Conservation (phyloP, 305 asterid species). For the Fraxinus sp. region DNA sequence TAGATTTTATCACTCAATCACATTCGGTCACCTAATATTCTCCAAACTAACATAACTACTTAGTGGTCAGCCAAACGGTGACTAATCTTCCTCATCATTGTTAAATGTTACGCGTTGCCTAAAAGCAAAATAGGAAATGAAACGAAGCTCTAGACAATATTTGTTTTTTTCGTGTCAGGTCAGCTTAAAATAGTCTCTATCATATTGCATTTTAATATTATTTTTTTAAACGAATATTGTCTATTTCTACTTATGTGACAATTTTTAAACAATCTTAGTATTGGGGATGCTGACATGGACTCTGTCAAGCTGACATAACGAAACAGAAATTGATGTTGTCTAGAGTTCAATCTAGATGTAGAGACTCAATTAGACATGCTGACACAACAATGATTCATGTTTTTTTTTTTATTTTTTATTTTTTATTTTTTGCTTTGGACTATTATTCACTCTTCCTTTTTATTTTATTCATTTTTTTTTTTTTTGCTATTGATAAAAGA, state of each 20-base stretch:
- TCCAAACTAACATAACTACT: too few relatives aligned
- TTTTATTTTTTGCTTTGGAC: background rate
- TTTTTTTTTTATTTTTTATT: too few relatives aligned
- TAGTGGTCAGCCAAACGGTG: too few relatives aligned
- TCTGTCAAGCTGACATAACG: background rate
- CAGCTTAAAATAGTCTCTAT: background rate
- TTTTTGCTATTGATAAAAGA: background rate
- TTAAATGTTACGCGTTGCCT: too few relatives aligned
- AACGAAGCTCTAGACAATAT: background rate
- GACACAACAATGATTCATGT: background rate
- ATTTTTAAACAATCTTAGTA: background rate
- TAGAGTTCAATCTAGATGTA: background rate
- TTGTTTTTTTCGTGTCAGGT: background rate
- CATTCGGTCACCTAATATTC: too few relatives aligned
- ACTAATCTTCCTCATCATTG: too few relatives aligned
- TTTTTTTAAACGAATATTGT: too few relatives aligned
- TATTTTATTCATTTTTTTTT: too few relatives aligned
- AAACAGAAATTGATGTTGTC: background rate
- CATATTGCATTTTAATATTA: too few relatives aligned
- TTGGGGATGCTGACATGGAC: background rate
- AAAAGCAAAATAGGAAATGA: too few relatives aligned
- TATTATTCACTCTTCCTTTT: background rate
- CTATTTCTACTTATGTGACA: background rate
- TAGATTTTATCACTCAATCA: too few relatives aligned
- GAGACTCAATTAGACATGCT: background rate